Evolutionary conservation across 257 asterid genomes (phyloP).

Genomic region (Fraxinus pennsylvanica): DNA sequence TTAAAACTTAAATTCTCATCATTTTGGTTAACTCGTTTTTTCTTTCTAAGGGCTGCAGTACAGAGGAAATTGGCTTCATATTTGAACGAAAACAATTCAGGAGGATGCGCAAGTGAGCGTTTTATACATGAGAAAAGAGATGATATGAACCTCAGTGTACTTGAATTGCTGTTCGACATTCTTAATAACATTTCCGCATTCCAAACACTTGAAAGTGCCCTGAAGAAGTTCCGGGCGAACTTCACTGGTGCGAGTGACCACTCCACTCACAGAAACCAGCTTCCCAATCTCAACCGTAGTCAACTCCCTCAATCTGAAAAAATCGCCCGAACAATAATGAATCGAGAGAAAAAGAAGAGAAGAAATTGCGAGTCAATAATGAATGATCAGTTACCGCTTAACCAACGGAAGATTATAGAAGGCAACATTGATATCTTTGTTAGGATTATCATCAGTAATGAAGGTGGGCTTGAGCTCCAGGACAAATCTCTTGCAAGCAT

Average conservation of each 20-base stretch:
- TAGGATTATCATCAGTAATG: conserved; percentile 69
- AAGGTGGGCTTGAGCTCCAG: conserved; percentile 77
- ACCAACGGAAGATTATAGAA: conserved; percentile 80
- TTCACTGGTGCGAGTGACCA: conserved; percentile 90
- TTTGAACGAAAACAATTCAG: background rate
- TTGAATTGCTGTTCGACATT: conserved; percentile 92
- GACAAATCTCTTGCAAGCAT: conserved; percentile 83
- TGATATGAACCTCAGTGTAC: conserved; percentile 77
- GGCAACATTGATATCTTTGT: conserved; percentile 81
- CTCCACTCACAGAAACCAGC: conserved; percentile 88
- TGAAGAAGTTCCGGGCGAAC: conserved; percentile 90
- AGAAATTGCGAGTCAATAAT: background rate
- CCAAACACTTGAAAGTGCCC: conserved; percentile 93
- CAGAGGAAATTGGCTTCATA: background rate
- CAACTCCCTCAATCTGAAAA: conserved; percentile 68
- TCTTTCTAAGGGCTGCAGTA: background rate
- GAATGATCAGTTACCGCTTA: conserved; percentile 40
- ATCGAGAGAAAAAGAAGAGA: background rate
- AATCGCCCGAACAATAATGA: background rate
- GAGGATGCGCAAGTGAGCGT: background rate
- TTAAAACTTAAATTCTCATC: background rate
- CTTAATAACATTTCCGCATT: conserved; percentile 68
- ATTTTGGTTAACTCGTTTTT: background rate
- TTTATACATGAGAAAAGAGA: background rate
- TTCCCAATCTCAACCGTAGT: conserved; percentile 85